Conservation (phyloP, 805 yeast species). For the Lachancea cidri region DNA sequence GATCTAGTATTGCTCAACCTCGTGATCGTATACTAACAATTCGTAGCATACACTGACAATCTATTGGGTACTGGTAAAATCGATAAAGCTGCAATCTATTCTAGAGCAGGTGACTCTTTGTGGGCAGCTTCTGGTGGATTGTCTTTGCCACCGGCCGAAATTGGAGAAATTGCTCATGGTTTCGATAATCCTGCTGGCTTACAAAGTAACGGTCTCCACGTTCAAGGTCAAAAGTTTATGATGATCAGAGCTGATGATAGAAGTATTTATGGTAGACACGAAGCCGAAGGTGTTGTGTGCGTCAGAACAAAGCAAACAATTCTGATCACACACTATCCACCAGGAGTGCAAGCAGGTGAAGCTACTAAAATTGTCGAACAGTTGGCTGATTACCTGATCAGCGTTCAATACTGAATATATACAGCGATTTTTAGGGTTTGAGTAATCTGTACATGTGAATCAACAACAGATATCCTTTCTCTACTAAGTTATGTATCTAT, state of each 20-base stretch:
- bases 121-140: slow-evolving; percentile 86
- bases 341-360: slow-evolving; percentile 88
- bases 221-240: slow-evolving; percentile 82
- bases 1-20: not conserved
- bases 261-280: slow-evolving; percentile 89
- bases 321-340: slow-evolving; percentile 89
- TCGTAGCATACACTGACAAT: slow-evolving; percentile 88
- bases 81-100: slow-evolving; percentile 89
- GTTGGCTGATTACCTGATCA: slow-evolving; percentile 88
- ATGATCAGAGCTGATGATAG: slow-evolving; percentile 85
- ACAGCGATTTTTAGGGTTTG: no score
- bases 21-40: not conserved
- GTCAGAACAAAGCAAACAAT: slow-evolving; percentile 94
- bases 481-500: no score
- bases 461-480: no score
- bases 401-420: slow-evolving; percentile 62
- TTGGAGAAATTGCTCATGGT: slow-evolving; percentile 68
- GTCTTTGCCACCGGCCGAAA: slow-evolving; percentile 61
- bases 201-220: slow-evolving; percentile 82
- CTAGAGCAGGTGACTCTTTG: slow-evolving; percentile 88
- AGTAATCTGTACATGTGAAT: no score
- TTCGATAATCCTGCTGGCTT: slow-evolving; percentile 72
- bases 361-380: slow-evolving; percentile 94
- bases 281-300: slow-evolving; percentile 80
- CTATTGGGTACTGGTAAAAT: slow-evolving; percentile 80